Evolutionary conservation across 2,329 filamentous ascomycete genomes (phyloP).

Genomic region (Xylariaceae sp.): DNA sequence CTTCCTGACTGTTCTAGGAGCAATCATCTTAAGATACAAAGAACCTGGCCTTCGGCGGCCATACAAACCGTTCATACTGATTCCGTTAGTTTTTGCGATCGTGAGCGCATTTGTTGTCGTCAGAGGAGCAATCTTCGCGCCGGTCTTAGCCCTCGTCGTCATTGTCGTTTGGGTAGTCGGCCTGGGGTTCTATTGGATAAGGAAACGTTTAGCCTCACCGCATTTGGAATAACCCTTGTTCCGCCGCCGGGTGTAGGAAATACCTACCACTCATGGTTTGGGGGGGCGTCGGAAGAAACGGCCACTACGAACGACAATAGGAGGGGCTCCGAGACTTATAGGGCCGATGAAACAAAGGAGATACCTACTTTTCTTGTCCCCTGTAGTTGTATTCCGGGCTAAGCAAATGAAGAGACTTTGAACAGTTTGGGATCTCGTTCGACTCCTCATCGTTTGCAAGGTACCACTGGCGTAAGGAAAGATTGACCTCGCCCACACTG

Average conservation of each 20-base stretch:
- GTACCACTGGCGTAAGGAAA: too few species aligned
- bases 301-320: too few species aligned
- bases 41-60: slow-evolving; percentile 59
- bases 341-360: too few species aligned
- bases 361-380: too few species aligned
- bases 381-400: too few species aligned
- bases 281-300: neutral
- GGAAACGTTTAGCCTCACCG: slow-evolving; percentile 14
- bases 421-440: too few species aligned
- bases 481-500: too few species aligned
- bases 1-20: slow-evolving; percentile 63
- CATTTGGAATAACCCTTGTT: slow-evolving; percentile 1
- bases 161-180: slow-evolving; percentile 55
- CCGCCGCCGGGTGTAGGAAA: too few species aligned
- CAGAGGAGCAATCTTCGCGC: slow-evolving; percentile 61
- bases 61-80: slow-evolving; percentile 55
- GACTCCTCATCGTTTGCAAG: too few species aligned
- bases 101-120: slow-evolving; percentile 64
- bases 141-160: slow-evolving; percentile 55
- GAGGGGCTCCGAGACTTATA: too few species aligned
- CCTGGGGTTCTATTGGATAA: slow-evolving; percentile 44
- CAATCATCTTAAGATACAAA: slow-evolving; percentile 57
- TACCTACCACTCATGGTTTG: neutral
- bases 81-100: slow-evolving; percentile 56
- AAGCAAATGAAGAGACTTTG: too few species aligned